A percentile compares a stretch with the other conserved stretches of the same genome.
These are phyloP conservation scores for Neurospora sp. DNA, from an alignment of 495 filamentous ascomycete species.

Conservation along the genomic window DNA sequence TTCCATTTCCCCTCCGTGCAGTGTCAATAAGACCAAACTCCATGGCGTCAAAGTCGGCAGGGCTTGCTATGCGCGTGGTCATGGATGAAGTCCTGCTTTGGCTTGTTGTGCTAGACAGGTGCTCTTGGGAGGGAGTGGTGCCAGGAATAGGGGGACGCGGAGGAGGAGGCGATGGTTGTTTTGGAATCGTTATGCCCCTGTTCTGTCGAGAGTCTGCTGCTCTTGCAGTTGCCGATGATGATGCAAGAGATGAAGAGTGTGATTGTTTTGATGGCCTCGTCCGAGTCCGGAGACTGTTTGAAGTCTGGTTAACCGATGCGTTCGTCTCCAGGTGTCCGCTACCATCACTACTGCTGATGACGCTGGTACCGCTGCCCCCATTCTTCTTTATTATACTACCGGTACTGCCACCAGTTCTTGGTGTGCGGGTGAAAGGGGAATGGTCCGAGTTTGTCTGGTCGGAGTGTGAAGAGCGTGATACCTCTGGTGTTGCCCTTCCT, in stretches of 20 bases:
- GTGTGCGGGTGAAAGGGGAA: neutral
- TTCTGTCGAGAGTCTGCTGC: neutral
- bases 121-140: neutral
- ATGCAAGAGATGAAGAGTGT: neutral
- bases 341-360: neutral
- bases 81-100: neutral
- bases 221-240: neutral
- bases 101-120: neutral
- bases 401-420: neutral
- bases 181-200: neutral
- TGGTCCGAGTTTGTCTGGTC: slow-evolving; percentile 1
- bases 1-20: neutral
- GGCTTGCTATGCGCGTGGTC: neutral
- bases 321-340: neutral
- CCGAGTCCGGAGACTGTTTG: neutral
- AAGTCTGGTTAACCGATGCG: neutral
- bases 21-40: neutral
- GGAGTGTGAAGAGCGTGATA: slow-evolving; percentile 4
- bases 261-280: neutral
- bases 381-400: neutral
- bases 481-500: neutral
- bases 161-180: neutral
- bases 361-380: neutral
- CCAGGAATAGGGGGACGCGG: neutral
- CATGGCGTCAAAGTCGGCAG: neutral